phyloP scores from a whole-genome alignment of 208 protist genomes.

The Acanthamoeba royreba region DNA sequence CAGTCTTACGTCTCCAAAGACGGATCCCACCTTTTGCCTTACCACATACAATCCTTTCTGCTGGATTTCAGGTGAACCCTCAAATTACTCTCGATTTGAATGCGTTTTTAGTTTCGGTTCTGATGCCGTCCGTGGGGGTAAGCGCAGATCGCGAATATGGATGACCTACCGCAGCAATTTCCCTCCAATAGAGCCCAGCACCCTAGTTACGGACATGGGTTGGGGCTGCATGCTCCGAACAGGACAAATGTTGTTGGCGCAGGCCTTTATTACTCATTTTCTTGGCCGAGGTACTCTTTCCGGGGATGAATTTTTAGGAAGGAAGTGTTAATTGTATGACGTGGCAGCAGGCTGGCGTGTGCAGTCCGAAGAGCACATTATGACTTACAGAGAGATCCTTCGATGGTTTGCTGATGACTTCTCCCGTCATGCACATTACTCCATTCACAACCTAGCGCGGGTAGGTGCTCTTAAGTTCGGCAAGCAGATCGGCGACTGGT shows the following conservation, averaged over 20 bases:
- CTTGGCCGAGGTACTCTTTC: slow-evolving; percentile 25
- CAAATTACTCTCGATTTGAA: too few species aligned
- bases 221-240: slow-evolving; percentile 91
- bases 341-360: neutral
- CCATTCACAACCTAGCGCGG: slow-evolving; percentile 59
- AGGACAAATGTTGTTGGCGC: slow-evolving; percentile 86
- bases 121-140: too few species aligned
- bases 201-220: slow-evolving; percentile 70
- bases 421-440: slow-evolving; percentile 50
- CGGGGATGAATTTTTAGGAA: neutral
- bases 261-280: slow-evolving; percentile 69
- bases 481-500: slow-evolving; percentile 65
- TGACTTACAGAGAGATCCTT: slow-evolving; percentile 37
- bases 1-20: neutral
- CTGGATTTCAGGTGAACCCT: neutral
- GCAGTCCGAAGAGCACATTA: neutral
- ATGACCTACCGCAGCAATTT: slow-evolving; percentile 50
- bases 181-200: neutral
- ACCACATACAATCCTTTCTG: neutral
- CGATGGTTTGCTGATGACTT: slow-evolving; percentile 55
- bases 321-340: neutral
- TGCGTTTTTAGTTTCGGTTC: too few species aligned
- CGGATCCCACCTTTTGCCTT: neutral
- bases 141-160: neutral
- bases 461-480: neutral